A percentile compares a stretch with the other conserved stretches of the same genome.
phyloP scores from a whole-genome alignment of 768 basidiomycete species.

The Pleurotus giganteus region DNA sequence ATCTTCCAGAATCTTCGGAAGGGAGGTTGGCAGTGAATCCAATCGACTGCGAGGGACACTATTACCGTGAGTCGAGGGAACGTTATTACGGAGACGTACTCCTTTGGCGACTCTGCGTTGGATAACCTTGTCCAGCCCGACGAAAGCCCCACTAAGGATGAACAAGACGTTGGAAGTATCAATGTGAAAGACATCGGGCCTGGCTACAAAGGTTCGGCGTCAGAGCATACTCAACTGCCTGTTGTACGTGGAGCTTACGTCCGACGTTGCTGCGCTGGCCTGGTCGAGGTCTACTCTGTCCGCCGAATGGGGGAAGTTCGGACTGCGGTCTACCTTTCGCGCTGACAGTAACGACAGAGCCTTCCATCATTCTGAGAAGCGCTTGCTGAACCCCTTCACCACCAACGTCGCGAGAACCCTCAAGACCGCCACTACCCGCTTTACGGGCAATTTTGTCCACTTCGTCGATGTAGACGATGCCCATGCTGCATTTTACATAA shows the following conservation, averaged over 20 bases:
- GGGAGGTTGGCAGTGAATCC: slow-evolving; percentile 63
- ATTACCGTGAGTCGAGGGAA: slow-evolving; percentile 9
- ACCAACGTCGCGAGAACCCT: slow-evolving; percentile 83
- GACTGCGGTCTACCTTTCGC: slow-evolving; percentile 55
- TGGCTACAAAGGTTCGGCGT: slow-evolving; percentile 30
- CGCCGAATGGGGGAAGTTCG: slow-evolving; percentile 42
- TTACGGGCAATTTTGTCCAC: slow-evolving; percentile 89
- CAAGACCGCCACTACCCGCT: slow-evolving; percentile 48
- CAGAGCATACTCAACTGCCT: not conserved
- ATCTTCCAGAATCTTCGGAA: slow-evolving; percentile 32
- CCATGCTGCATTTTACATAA: slow-evolving; percentile 52
- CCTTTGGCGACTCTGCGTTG: slow-evolving; percentile 81
- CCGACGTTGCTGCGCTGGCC: slow-evolving; percentile 46
- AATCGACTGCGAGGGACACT: slow-evolving; percentile 60
- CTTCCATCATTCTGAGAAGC: slow-evolving; percentile 92
- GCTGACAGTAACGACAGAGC: slow-evolving; percentile 79
- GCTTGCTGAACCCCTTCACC: slow-evolving; percentile 97
- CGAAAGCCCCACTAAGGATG: slow-evolving; percentile 92
- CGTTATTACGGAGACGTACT: slow-evolving; percentile 42
- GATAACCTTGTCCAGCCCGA: slow-evolving; percentile 83
- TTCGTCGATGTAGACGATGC: slow-evolving; percentile 97
- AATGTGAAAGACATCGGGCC: slow-evolving; percentile 69
- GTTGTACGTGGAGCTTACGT: slow-evolving; percentile 22
- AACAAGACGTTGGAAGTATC: slow-evolving; percentile 94
- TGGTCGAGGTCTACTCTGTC: slow-evolving; percentile 45